A percentile compares a stretch with the other conserved stretches of the same genome.
phyloP scores from a whole-genome alignment of 1,139 yeast species.

The Protomyces inundatus region DNA sequence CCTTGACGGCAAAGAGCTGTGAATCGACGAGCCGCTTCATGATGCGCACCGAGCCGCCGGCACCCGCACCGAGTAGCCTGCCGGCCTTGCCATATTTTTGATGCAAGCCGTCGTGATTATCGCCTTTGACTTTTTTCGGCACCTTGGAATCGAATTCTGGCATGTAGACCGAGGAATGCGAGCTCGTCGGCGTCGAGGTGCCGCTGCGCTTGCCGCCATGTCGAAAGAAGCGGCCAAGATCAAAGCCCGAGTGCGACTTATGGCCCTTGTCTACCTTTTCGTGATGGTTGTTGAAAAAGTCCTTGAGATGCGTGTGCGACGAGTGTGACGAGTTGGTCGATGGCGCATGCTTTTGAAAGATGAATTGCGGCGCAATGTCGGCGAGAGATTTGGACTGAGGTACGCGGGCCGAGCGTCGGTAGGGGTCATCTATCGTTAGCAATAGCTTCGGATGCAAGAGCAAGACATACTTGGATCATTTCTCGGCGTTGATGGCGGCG shows the following conservation, averaged over 20 bases:
- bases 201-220: conserved; percentile 9
- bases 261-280: conserved; percentile 13
- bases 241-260: conserved; percentile 19
- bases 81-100: conserved; percentile 88
- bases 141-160: conserved; percentile 22
- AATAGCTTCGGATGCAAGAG: background rate
- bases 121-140: conserved; percentile 27
- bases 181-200: conserved; percentile 1
- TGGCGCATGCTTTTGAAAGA: conserved; percentile 35
- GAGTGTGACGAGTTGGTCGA: conserved; percentile 21
- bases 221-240: conserved; percentile 21
- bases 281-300: conserved; percentile 18
- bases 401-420: conserved; percentile 38
- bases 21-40: conserved; percentile 75
- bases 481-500: conserved; percentile 18
- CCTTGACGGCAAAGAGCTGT: conserved; percentile 91
- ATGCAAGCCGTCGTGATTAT: conserved; percentile 46
- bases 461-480: conserved; percentile 16
- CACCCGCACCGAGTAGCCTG: conserved; percentile 89
- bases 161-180: conserved; percentile 20
- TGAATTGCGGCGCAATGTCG: conserved; percentile 40
- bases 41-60: conserved; percentile 92
- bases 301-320: conserved; percentile 23
- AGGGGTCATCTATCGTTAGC: conserved; percentile 36
- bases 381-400: conserved; percentile 36